A percentile compares a stretch with the other conserved stretches of the same genome.
phyloP scores from a whole-genome alignment of 768 basidiomycete genomes.

The Termitomyces titanicus region DNA sequence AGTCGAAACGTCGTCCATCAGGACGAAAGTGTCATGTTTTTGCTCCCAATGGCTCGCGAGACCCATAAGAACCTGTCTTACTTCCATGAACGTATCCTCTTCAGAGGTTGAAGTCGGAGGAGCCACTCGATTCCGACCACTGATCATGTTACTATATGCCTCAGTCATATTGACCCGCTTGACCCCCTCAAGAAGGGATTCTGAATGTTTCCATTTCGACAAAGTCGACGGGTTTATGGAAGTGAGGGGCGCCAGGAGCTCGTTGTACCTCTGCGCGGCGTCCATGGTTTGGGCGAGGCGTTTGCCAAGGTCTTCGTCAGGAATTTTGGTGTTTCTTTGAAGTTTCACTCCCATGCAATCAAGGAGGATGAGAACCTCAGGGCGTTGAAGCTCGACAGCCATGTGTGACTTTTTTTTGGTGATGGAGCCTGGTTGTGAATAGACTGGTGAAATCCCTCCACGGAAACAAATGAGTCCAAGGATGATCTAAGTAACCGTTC shows the following conservation, averaged over 20 bases:
- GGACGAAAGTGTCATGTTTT: conserved; percentile 15
- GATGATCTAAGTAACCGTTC: too few relatives aligned
- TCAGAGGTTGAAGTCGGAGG: conserved; percentile 13
- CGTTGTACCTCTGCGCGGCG: conserved; percentile 21
- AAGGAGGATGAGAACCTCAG: conserved; percentile 15
- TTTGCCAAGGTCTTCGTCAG: conserved; percentile 19
- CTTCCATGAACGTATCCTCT: conserved; percentile 27
- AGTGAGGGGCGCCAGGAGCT: conserved; percentile 13
- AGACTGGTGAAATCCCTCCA: too few relatives aligned
- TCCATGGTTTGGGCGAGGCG: conserved; percentile 20
- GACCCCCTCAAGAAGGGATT: conserved; percentile 15
- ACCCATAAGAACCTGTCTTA: conserved; percentile 21
- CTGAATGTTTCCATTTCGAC: conserved; percentile 14
- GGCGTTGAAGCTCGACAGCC: conserved; percentile 10
- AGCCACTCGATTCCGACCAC: conserved; percentile 5
- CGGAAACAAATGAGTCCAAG: too few relatives aligned
- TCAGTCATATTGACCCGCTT: conserved; percentile 18
- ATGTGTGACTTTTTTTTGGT: background rate
- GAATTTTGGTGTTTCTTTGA: conserved; percentile 24
- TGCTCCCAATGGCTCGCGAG: conserved; percentile 17
- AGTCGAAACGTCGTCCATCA: conserved; percentile 15
- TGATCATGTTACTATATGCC: conserved; percentile 7
- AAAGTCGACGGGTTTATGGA: conserved; percentile 9
- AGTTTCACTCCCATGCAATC: conserved; percentile 25
- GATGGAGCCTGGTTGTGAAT: background rate